These are phyloP conservation scores for Clonostachys rosea DNA, from an alignment of 2,329 filamentous ascomycete genomes.

Conservation along the genomic window DNA sequence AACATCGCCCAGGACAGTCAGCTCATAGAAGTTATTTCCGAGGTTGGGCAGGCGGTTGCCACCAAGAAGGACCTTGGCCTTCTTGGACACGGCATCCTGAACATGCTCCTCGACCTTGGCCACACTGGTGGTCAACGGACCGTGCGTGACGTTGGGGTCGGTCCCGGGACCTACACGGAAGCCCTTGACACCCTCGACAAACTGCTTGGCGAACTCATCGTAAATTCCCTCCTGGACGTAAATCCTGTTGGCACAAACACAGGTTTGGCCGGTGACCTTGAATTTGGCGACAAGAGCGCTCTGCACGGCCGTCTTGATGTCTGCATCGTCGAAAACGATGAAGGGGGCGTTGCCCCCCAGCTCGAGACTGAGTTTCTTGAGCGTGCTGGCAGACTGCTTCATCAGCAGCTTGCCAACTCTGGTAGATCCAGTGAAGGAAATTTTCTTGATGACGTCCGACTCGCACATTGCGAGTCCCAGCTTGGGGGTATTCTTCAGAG, in stretches of 20 bases:
- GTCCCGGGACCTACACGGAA: constrained; percentile 53
- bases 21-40: constrained; percentile 59
- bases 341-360: constrained; percentile 66
- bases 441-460: constrained; percentile 36
- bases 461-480: constrained; percentile 41
- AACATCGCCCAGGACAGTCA: constrained; percentile 59
- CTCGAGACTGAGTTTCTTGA: constrained; percentile 66
- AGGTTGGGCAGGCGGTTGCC: constrained; percentile 59
- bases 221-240: constrained; percentile 40
- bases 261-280: constrained; percentile 54
- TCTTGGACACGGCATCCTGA: constrained; percentile 60
- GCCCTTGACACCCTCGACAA: constrained; percentile 43
- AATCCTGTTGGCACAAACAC: constrained; percentile 38
- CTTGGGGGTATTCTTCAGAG: constrained; percentile 39
- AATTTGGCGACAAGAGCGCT: constrained; percentile 41
- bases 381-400: constrained; percentile 50
- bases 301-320: constrained; percentile 54
- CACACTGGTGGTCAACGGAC: constrained; percentile 56
- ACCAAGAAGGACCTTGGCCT: constrained; percentile 35
- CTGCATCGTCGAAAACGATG: constrained; percentile 63
- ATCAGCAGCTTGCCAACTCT: constrained; percentile 59
- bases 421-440: constrained; percentile 67
- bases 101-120: constrained; percentile 49
- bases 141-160: constrained; percentile 40
- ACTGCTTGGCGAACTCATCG: constrained; percentile 40